Conservation (phyloP, 352 stramenopile species). For the Phytophthora gonapodyides region DNA sequence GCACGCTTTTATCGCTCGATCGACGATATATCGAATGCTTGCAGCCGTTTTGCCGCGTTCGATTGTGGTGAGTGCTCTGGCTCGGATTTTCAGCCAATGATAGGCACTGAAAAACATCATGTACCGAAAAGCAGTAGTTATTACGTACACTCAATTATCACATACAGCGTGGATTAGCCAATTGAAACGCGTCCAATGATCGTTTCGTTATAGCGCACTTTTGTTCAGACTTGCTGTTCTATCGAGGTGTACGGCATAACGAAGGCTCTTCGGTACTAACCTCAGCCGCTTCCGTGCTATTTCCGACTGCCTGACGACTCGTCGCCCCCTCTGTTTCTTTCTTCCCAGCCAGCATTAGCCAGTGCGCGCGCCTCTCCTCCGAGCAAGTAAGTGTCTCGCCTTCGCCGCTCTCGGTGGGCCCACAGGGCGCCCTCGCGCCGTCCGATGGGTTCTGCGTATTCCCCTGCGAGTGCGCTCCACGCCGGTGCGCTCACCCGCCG, state of each 20-base stretch:
- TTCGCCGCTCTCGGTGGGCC: conserved; percentile 4
- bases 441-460: conserved; percentile 5
- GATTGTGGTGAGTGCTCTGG: conserved; percentile 17
- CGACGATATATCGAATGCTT: conserved; percentile 11
- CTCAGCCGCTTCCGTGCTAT: conserved; percentile 8
- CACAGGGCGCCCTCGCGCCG: neutral
- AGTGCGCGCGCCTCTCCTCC: conserved; percentile 33
- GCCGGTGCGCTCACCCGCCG: neutral
- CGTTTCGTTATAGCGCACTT: too few species aligned
- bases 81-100: conserved; percentile 12
- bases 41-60: conserved; percentile 15
- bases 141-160: too few species aligned
- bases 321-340: conserved; percentile 46
- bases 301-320: conserved; percentile 31
- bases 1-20: conserved; percentile 18
- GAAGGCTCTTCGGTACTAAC: too few species aligned
- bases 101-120: too few species aligned
- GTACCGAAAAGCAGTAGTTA: too few species aligned
- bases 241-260: too few species aligned
- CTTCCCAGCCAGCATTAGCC: conserved; percentile 38
- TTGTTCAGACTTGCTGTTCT: too few species aligned
- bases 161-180: too few species aligned
- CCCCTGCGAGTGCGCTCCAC: conserved; percentile 17
- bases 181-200: too few species aligned
- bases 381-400: conserved; percentile 32